These are phyloP conservation scores for Rhizopogon vinicolor DNA, from an alignment of 768 basidiomycete genomes.

Conservation along the genomic window DNA sequence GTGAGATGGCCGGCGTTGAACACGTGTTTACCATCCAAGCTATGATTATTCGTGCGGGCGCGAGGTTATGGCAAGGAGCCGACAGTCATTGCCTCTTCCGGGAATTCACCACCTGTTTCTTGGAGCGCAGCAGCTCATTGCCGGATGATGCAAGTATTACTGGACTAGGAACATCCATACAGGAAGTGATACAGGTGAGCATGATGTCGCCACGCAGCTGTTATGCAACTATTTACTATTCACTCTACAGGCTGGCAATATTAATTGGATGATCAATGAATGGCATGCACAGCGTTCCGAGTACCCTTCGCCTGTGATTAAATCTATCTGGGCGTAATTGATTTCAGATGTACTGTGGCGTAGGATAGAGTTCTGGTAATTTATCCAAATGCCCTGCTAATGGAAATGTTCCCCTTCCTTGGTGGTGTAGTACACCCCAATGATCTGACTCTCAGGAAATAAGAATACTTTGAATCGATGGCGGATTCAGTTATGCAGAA, in stretches of 20 bases:
- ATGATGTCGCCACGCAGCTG: background rate
- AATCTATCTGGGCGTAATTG: constrained; percentile 2
- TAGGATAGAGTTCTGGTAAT: too few relatives aligned
- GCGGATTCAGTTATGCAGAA: background rate
- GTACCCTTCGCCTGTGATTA: background rate
- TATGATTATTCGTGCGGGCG: constrained; percentile 17
- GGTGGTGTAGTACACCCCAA: too few relatives aligned
- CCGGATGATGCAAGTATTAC: background rate
- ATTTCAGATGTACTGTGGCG: background rate
- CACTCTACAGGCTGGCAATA: background rate
- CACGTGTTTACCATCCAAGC: constrained; percentile 20
- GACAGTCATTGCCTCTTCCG: background rate
- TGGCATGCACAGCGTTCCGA: constrained; percentile 1
- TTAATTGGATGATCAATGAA: background rate
- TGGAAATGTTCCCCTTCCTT: too few relatives aligned
- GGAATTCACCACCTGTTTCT: constrained; percentile 3
- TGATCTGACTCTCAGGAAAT: background rate
- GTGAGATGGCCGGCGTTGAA: constrained; percentile 20
- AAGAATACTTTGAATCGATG: too few relatives aligned
- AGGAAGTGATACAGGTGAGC: background rate
- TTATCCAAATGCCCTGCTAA: background rate
- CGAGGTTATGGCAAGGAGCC: constrained; percentile 17
- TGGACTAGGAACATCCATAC: constrained; percentile 1
- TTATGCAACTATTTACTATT: background rate
- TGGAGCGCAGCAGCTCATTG: constrained; percentile 1